These are phyloP conservation scores for Exophiala sp. DNA, from an alignment of 2,329 filamentous ascomycete genomes.

Conservation along the genomic window DNA sequence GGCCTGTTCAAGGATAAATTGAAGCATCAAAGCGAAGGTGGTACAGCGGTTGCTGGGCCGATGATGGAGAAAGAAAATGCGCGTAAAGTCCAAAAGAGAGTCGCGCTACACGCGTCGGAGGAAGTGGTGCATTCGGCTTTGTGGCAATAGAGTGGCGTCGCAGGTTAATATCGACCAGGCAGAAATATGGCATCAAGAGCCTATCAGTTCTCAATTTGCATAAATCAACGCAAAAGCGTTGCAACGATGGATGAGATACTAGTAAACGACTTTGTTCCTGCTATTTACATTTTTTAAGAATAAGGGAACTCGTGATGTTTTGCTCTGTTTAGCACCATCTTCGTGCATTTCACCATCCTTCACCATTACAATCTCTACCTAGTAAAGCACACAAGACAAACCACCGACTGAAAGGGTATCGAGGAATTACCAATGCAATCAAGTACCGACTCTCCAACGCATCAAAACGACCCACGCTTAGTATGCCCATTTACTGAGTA, in stretches of 20 bases:
- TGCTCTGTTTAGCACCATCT: neutral
- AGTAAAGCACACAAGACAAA: neutral
- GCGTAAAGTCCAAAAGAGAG: neutral
- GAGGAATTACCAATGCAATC: slow-evolving; percentile 4
- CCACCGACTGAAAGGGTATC: slow-evolving; percentile 14
- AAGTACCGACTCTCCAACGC: neutral
- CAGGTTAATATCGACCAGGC: no score
- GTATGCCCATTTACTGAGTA: slow-evolving; percentile 13
- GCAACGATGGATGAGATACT: neutral
- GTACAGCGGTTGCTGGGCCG: neutral
- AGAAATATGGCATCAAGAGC: no score
- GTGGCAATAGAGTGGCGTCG: no score
- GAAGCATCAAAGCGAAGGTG: neutral
- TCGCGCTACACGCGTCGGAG: no score
- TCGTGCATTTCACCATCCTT: neutral
- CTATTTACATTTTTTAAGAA: neutral
- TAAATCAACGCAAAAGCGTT: no score
- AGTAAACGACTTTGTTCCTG: neutral
- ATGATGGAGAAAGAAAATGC: neutral
- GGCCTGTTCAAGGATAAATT: neutral
- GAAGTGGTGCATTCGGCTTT: no score
- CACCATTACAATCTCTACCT: neutral
- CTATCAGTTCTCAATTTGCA: no score
- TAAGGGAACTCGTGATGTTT: neutral
- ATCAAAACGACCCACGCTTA: neutral